phyloP scores from a whole-genome alignment of 768 basidiomycete genomes.

The Boletus subcaerulescens region DNA sequence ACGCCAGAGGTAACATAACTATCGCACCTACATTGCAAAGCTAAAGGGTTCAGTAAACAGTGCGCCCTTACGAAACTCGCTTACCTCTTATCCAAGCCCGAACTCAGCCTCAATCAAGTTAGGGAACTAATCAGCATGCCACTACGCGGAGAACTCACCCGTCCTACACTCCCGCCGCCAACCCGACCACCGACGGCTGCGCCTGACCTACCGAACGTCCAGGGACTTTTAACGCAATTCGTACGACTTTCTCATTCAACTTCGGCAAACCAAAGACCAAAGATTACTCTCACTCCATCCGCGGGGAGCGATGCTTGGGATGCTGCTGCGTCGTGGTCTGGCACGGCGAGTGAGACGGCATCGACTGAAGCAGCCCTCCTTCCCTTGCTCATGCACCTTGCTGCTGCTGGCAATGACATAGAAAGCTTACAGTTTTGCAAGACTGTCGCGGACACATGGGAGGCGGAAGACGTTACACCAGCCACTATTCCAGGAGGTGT shows the following conservation, averaged over 20 bases:
- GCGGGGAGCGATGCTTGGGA: conserved; percentile 40
- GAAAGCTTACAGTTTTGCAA: conserved; percentile 64
- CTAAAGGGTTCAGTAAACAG: conserved; percentile 37
- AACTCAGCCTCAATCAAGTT: conserved; percentile 64
- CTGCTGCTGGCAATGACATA: conserved; percentile 67
- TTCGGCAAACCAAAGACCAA: conserved; percentile 35
- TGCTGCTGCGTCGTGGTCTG: conserved; percentile 65
- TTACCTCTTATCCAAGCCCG: conserved; percentile 85
- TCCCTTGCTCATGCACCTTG: conserved; percentile 77
- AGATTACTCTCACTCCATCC: conserved; percentile 33
- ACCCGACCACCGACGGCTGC: conserved; percentile 39
- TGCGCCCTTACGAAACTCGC: conserved; percentile 88
- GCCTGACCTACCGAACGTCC: conserved; percentile 56
- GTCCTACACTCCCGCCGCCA: conserved; percentile 42
- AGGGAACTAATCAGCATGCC: conserved; percentile 73
- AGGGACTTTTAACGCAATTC: conserved; percentile 64
- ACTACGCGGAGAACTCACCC: conserved; percentile 86
- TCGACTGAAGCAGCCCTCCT: conserved; percentile 67
- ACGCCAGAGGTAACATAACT: conserved; percentile 75
- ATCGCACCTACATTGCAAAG: background rate
- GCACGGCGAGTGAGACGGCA: conserved; percentile 73
- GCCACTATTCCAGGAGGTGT: conserved; percentile 57
- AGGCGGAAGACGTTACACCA: conserved; percentile 18
- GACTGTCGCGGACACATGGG: conserved; percentile 22
- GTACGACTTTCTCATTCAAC: conserved; percentile 57